Evolutionary conservation across 2,329 filamentous ascomycete species (phyloP).

Genomic region (Conoideocrella luteorostrata): DNA sequence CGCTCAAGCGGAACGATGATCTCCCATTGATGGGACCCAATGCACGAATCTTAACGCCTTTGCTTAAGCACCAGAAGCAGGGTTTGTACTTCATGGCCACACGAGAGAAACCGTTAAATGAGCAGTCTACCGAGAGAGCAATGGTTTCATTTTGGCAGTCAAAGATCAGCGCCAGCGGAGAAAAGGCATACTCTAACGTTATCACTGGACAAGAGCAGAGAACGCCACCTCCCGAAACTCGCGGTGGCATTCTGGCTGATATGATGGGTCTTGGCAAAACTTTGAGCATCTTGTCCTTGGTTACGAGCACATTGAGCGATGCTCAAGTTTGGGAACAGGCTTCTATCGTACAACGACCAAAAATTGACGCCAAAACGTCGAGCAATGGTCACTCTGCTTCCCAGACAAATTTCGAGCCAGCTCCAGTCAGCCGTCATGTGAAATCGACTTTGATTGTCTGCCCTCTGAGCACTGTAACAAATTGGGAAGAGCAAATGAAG

Average conservation of each 20-base stretch:
- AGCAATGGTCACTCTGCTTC: slow-evolving; percentile 17
- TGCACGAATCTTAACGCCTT: slow-evolving; percentile 52
- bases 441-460: slow-evolving; percentile 81
- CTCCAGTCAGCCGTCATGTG: slow-evolving; percentile 56
- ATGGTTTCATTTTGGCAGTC: slow-evolving; percentile 74
- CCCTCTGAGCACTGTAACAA: slow-evolving; percentile 83
- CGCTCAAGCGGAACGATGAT: slow-evolving; percentile 67
- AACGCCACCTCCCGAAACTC: slow-evolving; percentile 56
- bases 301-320: slow-evolving; percentile 58
- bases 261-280: slow-evolving; percentile 91
- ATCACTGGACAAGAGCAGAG: slow-evolving; percentile 67
- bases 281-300: slow-evolving; percentile 74
- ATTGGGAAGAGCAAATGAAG: slow-evolving; percentile 91
- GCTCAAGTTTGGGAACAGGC: slow-evolving; percentile 55
- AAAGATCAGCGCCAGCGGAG: slow-evolving; percentile 42
- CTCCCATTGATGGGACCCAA: slow-evolving; percentile 67
- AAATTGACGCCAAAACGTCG: slow-evolving; percentile 31
- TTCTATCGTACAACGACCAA: slow-evolving; percentile 43
- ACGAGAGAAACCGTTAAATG: slow-evolving; percentile 63
- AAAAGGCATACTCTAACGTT: slow-evolving; percentile 68
- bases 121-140: slow-evolving; percentile 50
- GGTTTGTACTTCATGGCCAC: slow-evolving; percentile 79
- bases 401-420: slow-evolving; percentile 40
- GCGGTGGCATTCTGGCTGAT: slow-evolving; percentile 71
- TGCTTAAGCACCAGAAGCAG: slow-evolving; percentile 85